phyloP scores from a whole-genome alignment of 2,329 filamentous ascomycete genomes.

The Pseudocercospora macadamiae region DNA sequence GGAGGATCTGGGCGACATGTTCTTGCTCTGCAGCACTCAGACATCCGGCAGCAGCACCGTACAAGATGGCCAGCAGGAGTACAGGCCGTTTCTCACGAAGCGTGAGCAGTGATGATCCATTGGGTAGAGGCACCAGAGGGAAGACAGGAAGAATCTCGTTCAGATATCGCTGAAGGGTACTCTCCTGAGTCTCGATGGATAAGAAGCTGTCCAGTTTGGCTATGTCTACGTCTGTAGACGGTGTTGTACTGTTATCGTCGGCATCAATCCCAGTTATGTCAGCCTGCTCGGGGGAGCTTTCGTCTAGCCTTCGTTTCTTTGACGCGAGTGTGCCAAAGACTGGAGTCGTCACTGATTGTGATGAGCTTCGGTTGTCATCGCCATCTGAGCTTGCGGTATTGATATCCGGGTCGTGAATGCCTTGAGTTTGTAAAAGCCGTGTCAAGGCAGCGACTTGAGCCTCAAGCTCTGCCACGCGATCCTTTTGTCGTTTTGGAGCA shows the following conservation, averaged over 20 bases:
- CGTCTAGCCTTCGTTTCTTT: slow-evolving; percentile 22
- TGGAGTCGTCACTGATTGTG: neutral
- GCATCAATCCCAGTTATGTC: neutral
- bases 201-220: slow-evolving; percentile 27
- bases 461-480: slow-evolving; percentile 34
- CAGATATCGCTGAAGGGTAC: slow-evolving; percentile 27
- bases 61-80: slow-evolving; percentile 61
- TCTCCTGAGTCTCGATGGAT: slow-evolving; percentile 23
- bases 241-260: neutral
- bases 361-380: neutral
- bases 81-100: slow-evolving; percentile 44
- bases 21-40: slow-evolving; percentile 61
- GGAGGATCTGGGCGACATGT: slow-evolving; percentile 66
- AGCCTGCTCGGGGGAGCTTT: neutral
- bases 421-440: slow-evolving; percentile 30
- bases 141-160: slow-evolving; percentile 24
- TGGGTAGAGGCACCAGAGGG: slow-evolving; percentile 25
- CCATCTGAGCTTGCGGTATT: neutral
- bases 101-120: slow-evolving; percentile 13
- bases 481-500: slow-evolving; percentile 29
- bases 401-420: slow-evolving; percentile 15
- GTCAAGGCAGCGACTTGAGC: slow-evolving; percentile 36
- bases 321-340: neutral
- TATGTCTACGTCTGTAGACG: slow-evolving; percentile 5
- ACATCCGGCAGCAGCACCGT: slow-evolving; percentile 53